These are phyloP conservation scores for Coemansia sp. DNA, from an alignment of 192 early-diverging fungal genomes.

Conservation along the genomic window DNA sequence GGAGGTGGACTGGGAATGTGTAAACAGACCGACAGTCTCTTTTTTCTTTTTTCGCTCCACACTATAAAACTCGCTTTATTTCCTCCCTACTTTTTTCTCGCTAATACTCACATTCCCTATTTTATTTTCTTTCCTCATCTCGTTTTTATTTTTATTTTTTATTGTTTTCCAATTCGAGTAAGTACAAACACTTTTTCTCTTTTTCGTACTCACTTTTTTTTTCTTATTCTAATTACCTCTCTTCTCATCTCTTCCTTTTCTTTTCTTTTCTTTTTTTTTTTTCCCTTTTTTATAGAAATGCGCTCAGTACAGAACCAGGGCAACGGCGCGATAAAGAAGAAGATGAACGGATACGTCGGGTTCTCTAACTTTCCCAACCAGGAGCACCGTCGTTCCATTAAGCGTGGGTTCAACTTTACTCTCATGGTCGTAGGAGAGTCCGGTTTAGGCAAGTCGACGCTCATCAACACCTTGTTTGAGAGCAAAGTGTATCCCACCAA, in stretches of 20 bases:
- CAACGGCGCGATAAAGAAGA: slow-evolving; percentile 49
- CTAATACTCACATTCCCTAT: neutral
- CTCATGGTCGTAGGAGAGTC: slow-evolving; percentile 96
- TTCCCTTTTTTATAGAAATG: slow-evolving; percentile 1
- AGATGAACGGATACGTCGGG: slow-evolving; percentile 85
- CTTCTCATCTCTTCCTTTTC: neutral
- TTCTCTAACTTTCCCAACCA: slow-evolving; percentile 94
- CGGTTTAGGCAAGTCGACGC: slow-evolving; percentile 94
- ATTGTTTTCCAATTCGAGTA: too few species aligned
- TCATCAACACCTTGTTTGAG: slow-evolving; percentile 97
- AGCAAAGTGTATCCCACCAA: slow-evolving; percentile 84
- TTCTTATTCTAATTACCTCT: neutral
- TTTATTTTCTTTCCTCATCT: too few species aligned
- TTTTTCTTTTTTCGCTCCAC: neutral
- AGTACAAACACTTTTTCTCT: neutral
- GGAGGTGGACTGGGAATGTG: neutral
- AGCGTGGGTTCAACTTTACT: slow-evolving; percentile 94
- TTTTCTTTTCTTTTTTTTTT: neutral
- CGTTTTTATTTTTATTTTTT: neutral
- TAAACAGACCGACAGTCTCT: neutral
- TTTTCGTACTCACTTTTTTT: neutral
- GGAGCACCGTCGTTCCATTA: slow-evolving; percentile 90
- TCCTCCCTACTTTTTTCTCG: neutral
- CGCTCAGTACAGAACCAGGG: slow-evolving; percentile 20
- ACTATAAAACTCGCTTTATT: neutral